Base-by-base conservation (phyloP, 345 rosid species). In the Passiflora organensis region DNA sequence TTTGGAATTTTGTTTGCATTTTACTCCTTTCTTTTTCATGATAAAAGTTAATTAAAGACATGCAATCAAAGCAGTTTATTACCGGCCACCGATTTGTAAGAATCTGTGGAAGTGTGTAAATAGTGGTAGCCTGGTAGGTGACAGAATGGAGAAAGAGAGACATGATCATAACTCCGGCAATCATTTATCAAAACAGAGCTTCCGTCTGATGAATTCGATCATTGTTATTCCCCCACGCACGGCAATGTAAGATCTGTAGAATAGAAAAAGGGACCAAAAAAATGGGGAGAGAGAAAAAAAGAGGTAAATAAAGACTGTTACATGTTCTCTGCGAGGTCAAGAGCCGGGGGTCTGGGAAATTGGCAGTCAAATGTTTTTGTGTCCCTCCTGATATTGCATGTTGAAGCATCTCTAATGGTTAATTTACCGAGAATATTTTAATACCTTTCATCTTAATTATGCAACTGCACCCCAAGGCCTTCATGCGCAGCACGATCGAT, bases 401-500 rank as follows among this genome's bases (percentile, higher is more conserved):
- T 41, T 41, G 43, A 15, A 41, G 43, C 43, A 41, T 41, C 13
- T 15, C 3, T 15, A 13, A 41, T 41, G 43, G 43, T 15, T 15
- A 5, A 46, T 32, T n/a, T 37, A 37, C 19, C 1, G 6, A 15
- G 13, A 2, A 24, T 2, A 53, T 32, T 25, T 5, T 49, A 28
- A 37, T 24, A 10, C 16, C 5, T 14, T 4, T 6, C 13, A 0
- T 65, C 55, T 37, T 60, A 53, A 58, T 59, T 49, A 48, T 37
- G 71, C 1, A 34, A 25, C 63, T 32, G 44, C 21, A 51, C 41
- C 72, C 72, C 66, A 32, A 47, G 23, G 43, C 49, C 66, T 67
- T 20, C 68, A 60, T 66, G 72, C 71, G 70, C 63, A 57, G 17
- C 73, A 64, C 73, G 75, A 72, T 62, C 71, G 72, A 69, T 60